Evolutionary conservation across 139 green algal species (phyloP), one percentile per base, ranked within the genome.

Genomic region (Pleodorina starrii): DNA sequence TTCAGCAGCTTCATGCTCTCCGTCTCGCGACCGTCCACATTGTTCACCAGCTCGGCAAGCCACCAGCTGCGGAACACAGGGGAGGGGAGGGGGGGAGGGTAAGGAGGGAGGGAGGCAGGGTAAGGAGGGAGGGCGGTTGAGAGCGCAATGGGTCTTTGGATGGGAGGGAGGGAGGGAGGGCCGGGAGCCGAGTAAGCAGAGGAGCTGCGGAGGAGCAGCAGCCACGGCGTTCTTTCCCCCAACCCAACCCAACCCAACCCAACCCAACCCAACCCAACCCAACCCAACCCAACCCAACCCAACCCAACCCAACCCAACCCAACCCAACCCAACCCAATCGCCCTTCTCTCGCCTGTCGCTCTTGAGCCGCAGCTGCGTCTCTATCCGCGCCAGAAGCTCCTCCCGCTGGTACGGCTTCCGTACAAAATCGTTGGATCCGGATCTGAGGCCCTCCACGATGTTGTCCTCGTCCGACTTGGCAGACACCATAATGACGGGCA

Each of bases 351-450:
- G 77, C 83, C 66, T 86, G 85, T 94, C 91, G 50, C 69, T 91
- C 78, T 93, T 91, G 25, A 94, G 82, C 10, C 90, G 88, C 83
- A 95, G 93, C 79, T 95, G 93, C 74, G 90, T 89, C 69, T 92
- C 85, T 16, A 95, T 95, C 66, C 85, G 91, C 11, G 91, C 92
- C 85, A 94, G 87, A 69, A 95, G 90, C 91, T 95, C 93, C 72
- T 84, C 69, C 16, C 91, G 84, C 51, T 93, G 91, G 75, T 93
- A 92, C 17, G 93, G 93, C 81, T 95, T 95, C 74, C 87, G 90
- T 63, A 95, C 79, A 77, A 94, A 95, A 81, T 95, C 93, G 63
- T 95, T 95, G 90, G 85, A 92, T 60, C 93, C 93, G 27, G 81
- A 80, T 27, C 66, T 29, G 44, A 95, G 87, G 1, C 93, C 93